Conservation (phyloP, 192 early-diverging fungal genomes). For the Gigaspora rosea region DNA sequence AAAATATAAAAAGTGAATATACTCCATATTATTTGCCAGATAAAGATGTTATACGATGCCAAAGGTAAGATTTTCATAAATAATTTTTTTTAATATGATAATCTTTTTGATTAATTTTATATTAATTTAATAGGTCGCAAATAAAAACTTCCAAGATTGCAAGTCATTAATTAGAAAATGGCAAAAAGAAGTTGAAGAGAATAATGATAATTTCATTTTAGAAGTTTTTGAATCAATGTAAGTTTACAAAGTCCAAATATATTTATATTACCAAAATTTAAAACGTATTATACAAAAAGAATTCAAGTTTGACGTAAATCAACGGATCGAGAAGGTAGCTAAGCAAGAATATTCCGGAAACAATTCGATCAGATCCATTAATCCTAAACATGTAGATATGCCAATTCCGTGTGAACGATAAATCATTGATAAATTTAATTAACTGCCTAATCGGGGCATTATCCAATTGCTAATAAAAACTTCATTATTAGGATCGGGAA, state of each 20-base stretch:
- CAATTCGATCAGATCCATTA: too few species aligned
- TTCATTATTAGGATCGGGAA: too few species aligned
- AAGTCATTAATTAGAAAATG: conserved; percentile 17
- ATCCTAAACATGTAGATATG: too few species aligned
- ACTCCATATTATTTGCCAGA: conserved; percentile 2
- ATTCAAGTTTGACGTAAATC: too few species aligned
- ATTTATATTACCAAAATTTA: too few species aligned
- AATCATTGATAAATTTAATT: too few species aligned
- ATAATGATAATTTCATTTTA: not conserved
- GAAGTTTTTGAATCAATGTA: conserved; percentile 17
- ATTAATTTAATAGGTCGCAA: conserved; percentile 24
- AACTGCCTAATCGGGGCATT: too few species aligned
- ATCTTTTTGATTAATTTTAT: conserved; percentile 15
- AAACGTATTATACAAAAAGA: too few species aligned
- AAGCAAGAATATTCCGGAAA: too few species aligned
- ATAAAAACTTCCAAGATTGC: not conserved
- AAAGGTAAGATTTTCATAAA: conserved; percentile 23
- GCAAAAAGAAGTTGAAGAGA: not conserved
- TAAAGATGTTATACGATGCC: conserved; percentile 21
- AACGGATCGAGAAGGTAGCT: too few species aligned
- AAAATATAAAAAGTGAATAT: conserved; percentile 33
- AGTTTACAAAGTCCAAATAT: conserved; percentile 1
- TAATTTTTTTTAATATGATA: conserved; percentile 12
- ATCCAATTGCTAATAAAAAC: too few species aligned
- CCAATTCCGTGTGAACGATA: too few species aligned